These are phyloP conservation scores for Pisolithus thermaeus DNA, from an alignment of 1,284 basidiomycete genomes.

Conservation along the genomic window DNA sequence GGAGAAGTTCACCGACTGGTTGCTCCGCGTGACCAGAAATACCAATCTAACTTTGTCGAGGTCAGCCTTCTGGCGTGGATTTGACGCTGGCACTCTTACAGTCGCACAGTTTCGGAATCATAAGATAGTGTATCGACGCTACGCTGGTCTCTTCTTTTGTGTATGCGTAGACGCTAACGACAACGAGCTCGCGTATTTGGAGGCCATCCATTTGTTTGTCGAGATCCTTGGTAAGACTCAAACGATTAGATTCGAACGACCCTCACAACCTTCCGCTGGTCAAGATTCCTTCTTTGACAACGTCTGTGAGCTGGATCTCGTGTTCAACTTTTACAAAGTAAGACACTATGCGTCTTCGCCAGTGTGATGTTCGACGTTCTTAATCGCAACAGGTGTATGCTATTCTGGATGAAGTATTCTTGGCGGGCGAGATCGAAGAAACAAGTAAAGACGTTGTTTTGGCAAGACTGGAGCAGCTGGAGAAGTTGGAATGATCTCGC, in stretches of 20 bases:
- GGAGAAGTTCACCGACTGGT: conserved; percentile 95
- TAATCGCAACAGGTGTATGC: conserved; percentile 73
- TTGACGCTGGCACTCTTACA: conserved; percentile 1
- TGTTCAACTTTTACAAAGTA: conserved; percentile 99
- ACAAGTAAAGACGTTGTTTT: conserved; percentile 95
- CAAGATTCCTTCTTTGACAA: conserved; percentile 98
- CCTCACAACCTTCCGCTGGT: background rate
- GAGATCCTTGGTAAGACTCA: conserved; percentile 83
- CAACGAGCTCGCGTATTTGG: conserved; percentile 95
- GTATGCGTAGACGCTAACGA: conserved; percentile 97
- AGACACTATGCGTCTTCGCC: conserved; percentile 1
- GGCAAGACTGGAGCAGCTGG: conserved; percentile 82
- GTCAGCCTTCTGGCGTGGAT: conserved; percentile 40
- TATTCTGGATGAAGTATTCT: conserved; percentile 95
- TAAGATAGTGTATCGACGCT: conserved; percentile 92
- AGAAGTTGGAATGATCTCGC: conserved; percentile 72
- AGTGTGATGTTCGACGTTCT: background rate
- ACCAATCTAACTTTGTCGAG: conserved; percentile 99
- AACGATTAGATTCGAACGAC: conserved; percentile 1
- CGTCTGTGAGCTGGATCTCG: conserved; percentile 94
- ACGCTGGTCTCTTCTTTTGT: conserved; percentile 97
- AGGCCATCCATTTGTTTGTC: conserved; percentile 97
- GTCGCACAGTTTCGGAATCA: conserved; percentile 82
- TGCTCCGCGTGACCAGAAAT: conserved; percentile 97
- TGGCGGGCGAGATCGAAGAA: conserved; percentile 98